A percentile compares a stretch with the other conserved stretches of the same genome.
These are phyloP conservation scores for Aspergillus pseudonomiae DNA, from an alignment of 2,329 filamentous ascomycete species.

Conservation along the genomic window DNA sequence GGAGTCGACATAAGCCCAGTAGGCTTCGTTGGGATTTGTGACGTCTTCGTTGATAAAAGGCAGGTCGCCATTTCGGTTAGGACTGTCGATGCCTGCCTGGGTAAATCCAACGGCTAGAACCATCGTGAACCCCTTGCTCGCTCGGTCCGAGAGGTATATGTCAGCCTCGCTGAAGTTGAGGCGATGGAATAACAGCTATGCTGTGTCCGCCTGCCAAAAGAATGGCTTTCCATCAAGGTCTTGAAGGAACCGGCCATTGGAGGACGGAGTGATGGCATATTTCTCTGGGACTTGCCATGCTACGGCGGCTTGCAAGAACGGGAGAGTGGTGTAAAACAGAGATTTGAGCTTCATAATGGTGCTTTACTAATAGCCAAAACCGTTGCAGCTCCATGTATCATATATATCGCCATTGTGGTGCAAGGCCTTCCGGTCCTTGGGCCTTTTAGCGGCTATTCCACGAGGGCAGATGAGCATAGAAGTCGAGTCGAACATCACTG, in stretches of 20 bases:
- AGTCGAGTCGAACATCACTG: not conserved
- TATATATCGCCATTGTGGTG: not conserved
- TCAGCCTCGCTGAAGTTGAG: not conserved
- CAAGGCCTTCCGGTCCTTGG: not conserved
- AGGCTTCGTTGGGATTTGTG: not conserved
- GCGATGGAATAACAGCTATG: not conserved
- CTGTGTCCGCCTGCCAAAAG: not conserved
- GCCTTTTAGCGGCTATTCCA: not conserved
- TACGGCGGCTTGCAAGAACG: not conserved
- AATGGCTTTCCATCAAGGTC: not conserved
- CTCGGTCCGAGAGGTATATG: not conserved
- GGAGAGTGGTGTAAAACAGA: not conserved
- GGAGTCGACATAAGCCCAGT: not conserved
- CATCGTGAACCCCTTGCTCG: not conserved
- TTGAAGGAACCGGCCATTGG: not conserved
- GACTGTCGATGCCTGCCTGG: not conserved
- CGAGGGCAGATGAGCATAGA: not conserved
- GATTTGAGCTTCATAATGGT: not conserved
- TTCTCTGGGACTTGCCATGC: not conserved
- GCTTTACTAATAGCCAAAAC: rapidly evolving
- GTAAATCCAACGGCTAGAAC: not conserved
- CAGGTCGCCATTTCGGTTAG: not conserved
- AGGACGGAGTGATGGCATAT: not conserved
- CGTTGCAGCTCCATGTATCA: not conserved
- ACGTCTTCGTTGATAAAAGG: not conserved